These are phyloP conservation scores for Phytophthora pinifolia DNA, from an alignment of 352 stramenopile genomes.

Conservation along the genomic window DNA sequence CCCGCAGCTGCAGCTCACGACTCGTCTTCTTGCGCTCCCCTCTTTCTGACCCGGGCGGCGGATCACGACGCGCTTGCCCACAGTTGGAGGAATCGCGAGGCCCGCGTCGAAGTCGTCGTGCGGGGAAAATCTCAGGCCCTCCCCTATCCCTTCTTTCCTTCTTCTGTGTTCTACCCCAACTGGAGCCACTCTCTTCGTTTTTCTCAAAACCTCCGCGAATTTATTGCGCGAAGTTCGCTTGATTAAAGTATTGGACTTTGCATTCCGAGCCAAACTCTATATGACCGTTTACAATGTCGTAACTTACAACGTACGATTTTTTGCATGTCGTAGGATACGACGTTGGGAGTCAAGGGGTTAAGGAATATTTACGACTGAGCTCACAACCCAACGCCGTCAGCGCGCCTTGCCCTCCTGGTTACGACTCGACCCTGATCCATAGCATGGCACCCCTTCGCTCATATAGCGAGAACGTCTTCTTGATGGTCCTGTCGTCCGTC, in stretches of 20 bases:
- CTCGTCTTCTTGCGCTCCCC: too few relatives aligned
- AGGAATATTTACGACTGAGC: too few relatives aligned
- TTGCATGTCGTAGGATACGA: constrained; percentile 11
- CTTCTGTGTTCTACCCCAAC: neutral
- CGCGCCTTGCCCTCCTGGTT: too few relatives aligned
- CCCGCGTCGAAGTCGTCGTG: constrained; percentile 7
- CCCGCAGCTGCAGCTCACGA: too few relatives aligned
- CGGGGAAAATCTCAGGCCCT: too few relatives aligned
- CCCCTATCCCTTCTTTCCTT: neutral
- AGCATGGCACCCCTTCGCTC: too few relatives aligned
- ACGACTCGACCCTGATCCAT: too few relatives aligned
- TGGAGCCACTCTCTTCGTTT: constrained; percentile 3
- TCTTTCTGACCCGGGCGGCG: neutral
- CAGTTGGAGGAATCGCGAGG: constrained; percentile 6
- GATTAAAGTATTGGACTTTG: constrained; percentile 7
- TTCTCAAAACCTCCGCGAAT: too few relatives aligned
- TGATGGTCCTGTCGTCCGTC: too few relatives aligned
- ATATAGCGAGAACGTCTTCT: too few relatives aligned
- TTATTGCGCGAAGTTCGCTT: constrained; percentile 1
- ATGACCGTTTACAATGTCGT: neutral
- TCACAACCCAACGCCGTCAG: too few relatives aligned
- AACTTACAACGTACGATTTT: constrained; percentile 7
- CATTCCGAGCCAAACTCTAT: constrained; percentile 12
- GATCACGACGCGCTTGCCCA: constrained; percentile 22
- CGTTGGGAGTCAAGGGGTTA: constrained; percentile 15